A percentile compares a stretch with the other conserved stretches of the same genome.
Evolutionary conservation across 306 rosid genomes (phyloP).

Genomic region (Morella rubra): DNA sequence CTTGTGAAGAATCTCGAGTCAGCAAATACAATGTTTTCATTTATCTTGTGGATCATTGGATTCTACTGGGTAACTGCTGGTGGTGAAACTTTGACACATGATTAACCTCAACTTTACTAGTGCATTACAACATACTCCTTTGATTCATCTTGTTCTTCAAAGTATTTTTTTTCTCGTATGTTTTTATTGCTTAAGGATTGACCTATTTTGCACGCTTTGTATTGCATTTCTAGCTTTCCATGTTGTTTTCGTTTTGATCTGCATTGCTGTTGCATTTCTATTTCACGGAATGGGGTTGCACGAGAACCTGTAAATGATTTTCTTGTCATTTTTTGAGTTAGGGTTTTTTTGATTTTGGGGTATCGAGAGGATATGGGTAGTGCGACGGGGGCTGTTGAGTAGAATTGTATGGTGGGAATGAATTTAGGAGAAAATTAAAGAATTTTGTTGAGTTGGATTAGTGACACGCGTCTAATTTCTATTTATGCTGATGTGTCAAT

Average conservation of each 20-base stretch:
- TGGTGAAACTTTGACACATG: slow-evolving; percentile 57
- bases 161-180: not conserved
- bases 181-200: slow-evolving; percentile 11
- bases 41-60: slow-evolving; percentile 82
- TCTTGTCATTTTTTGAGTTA: too few relatives aligned
- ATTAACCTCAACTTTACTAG: slow-evolving; percentile 82
- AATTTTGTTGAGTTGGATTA: too few relatives aligned
- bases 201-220: slow-evolving; percentile 70
- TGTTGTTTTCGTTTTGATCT: slow-evolving; percentile 60
- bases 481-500: too few relatives aligned
- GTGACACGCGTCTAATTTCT: too few relatives aligned
- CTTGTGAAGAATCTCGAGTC: slow-evolving; percentile 55
- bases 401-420: too few relatives aligned
- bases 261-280: slow-evolving; percentile 69
- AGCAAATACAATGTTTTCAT: slow-evolving; percentile 65
- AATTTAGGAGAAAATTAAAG: too few relatives aligned
- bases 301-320: too few relatives aligned
- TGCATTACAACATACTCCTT: slow-evolving; percentile 34
- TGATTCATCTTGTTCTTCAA: slow-evolving; percentile 3
- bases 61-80: slow-evolving; percentile 87
- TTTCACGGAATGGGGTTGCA: too few relatives aligned
- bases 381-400: too few relatives aligned
- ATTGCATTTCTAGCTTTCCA: slow-evolving; percentile 77
- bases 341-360: too few relatives aligned
- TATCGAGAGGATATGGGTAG: too few relatives aligned